Base-by-base conservation (phyloP, 2,329 filamentous ascomycete species). In the Exophiala bonariae region DNA sequence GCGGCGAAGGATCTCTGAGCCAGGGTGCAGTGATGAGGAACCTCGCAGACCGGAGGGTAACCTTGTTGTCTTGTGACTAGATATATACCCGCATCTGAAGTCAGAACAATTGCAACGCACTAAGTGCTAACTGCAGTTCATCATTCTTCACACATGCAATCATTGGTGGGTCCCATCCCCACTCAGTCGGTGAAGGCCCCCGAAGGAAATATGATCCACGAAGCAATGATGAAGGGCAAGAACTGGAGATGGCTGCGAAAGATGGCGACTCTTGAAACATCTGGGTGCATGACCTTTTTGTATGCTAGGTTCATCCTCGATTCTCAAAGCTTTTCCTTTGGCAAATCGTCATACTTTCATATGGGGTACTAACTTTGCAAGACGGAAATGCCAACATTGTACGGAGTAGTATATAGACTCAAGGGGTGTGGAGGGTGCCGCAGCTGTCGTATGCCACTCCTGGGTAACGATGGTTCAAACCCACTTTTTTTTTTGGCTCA, bases 331-430 rank as follows among this genome's bases (percentile, higher is more conserved):
- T 38, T 38, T 38, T 20, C 9, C 36, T 22, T 38, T 20, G 16
- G 36, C 34, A 16, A 37, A 37, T 37, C 13, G n/a, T 37, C 34
- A 37, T 37, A 16, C 9, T 31, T 31, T 31, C 28, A 31, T 31
- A 31, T 31, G 28, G 28, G 28, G 28, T 31, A 31, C 9, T 14
- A 38, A 22, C 19, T 10, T 13, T 38, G n/a, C 36, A 38, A n/a
- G 16, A 31, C n/a, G 28, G 28, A n/a, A 31, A 31, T 31, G 28
- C 28, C 28, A n/a, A 31, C 9, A 9, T n/a, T n/a, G 9, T 9
- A 31, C 9, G 28, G 9, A 9, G 28, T 31, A 31, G 28, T n/a
- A 31, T 31, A 31, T 31, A 31, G n/a, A n/a, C n/a, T n/a, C n/a
- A n/a, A n/a, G n/a, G n/a, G n/a, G n/a, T n/a, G n/a, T n/a, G n/a